phyloP scores from a whole-genome alignment of 345 rosid species.

The Brassica cretica region DNA sequence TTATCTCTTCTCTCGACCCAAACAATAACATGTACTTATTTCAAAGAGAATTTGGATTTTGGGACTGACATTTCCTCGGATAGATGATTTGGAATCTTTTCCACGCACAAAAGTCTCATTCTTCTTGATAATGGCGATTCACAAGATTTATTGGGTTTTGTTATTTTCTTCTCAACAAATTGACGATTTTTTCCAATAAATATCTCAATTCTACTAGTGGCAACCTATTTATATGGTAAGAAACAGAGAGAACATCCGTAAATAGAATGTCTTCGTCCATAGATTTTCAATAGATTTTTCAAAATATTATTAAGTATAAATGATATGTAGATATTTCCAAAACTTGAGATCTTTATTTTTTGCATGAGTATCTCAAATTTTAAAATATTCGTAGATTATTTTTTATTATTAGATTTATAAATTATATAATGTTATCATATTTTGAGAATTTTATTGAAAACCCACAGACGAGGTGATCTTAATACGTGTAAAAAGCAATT shows the following conservation, averaged over 20 bases:
- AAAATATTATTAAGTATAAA: too few relatives aligned
- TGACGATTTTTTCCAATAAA: not conserved
- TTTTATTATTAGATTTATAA: too few relatives aligned
- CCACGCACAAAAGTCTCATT: not conserved
- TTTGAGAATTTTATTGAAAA: too few relatives aligned
- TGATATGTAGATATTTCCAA: too few relatives aligned
- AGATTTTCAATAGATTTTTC: not conserved
- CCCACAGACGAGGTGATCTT: not conserved
- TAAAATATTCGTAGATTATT: too few relatives aligned
- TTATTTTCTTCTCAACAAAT: not conserved
- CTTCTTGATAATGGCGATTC: not conserved
- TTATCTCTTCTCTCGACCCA: slow-evolving; percentile 1
- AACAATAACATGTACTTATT: not conserved
- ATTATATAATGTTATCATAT: too few relatives aligned
- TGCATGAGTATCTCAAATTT: too few relatives aligned
- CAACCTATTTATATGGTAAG: not conserved
- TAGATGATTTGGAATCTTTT: not conserved
- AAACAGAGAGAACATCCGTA: not conserved
- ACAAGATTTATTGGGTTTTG: not conserved
- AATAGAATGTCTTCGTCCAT: not conserved
- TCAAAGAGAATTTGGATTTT: not conserved
- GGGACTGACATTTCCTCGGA: slow-evolving; percentile 18
- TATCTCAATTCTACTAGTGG: not conserved
- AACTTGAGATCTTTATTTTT: too few relatives aligned
- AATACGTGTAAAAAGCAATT: not conserved